phyloP scores from a whole-genome alignment of 768 basidiomycete genomes.

The Xerocomus brunneocitrinus region DNA sequence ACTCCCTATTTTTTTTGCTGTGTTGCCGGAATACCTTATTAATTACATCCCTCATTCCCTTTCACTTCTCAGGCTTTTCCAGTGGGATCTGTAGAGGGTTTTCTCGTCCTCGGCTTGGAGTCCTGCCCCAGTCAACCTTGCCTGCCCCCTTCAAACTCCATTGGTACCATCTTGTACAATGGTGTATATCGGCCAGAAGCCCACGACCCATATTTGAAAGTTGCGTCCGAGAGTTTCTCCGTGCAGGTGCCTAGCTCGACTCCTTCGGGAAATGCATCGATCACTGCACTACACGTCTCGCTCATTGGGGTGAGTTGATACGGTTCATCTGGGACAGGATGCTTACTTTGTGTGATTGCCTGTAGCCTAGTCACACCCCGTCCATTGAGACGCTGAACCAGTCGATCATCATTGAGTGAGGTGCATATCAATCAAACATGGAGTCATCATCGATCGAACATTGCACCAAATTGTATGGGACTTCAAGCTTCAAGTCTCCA shows the following conservation, averaged over 20 bases:
- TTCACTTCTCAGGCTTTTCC: slow-evolving; percentile 28
- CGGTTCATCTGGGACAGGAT: not conserved
- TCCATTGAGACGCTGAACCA: slow-evolving; percentile 32
- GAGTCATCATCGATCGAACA: too few relatives aligned
- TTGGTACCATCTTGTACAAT: slow-evolving; percentile 46
- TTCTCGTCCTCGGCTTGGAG: slow-evolving; percentile 40
- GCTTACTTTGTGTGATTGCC: not conserved
- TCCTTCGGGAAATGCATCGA: slow-evolving; percentile 29
- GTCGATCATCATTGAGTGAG: slow-evolving; percentile 20
- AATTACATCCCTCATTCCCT: not conserved
- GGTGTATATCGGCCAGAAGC: slow-evolving; percentile 39
- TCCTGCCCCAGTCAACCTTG: slow-evolving; percentile 28
- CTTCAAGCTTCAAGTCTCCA: too few relatives aligned
- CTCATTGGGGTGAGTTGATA: slow-evolving; percentile 37
- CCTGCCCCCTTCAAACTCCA: slow-evolving; percentile 19
- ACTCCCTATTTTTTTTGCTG: not conserved
- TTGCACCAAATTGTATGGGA: too few relatives aligned
- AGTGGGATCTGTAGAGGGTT: slow-evolving; percentile 40
- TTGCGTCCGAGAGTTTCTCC: slow-evolving; percentile 44
- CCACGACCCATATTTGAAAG: slow-evolving; percentile 23
- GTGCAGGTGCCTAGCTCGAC: slow-evolving; percentile 35
- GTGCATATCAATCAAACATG: too few relatives aligned
- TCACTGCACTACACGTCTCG: slow-evolving; percentile 36
- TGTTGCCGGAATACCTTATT: not conserved
- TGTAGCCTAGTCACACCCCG: slow-evolving; percentile 31